Base-by-base conservation (phyloP, 805 yeast genomes). In the Kodamaea kakaduensis region DNA sequence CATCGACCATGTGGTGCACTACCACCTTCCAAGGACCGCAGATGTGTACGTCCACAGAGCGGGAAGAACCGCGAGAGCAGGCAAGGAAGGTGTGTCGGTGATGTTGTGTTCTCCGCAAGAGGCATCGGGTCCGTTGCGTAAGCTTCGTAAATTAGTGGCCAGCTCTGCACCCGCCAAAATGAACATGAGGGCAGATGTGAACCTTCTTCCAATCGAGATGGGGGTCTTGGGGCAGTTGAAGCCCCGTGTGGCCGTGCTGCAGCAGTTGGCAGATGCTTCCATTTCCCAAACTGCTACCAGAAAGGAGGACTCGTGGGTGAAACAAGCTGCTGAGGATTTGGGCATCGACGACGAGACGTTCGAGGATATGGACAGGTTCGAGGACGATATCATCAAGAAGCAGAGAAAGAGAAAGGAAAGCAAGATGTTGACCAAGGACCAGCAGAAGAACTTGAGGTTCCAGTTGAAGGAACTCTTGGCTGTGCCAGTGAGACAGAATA, bases 1-100 rank as follows among this genome's bases (percentile, higher is more conserved):
- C 31, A 89, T 93, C 34, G 81, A 88, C 48, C 97, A 93, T 58
- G 97, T 93, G 32, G 84, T 90, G 14, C 98, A 93, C 59, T 93
- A 90, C 54, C 97, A 93, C 60, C 70, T 93, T 43, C 97, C 98
- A 8, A 72, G 97, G 43, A 72, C 94, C 10, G 97, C 97, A 0
- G 98, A 93, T 53, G 79, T 87, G 33, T 93, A 93, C 54, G 81
- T 93, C 47, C 98, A 93, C 61, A 75, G 98, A 58, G 85, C 96
- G 1, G 98, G 98, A 42, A 80, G 98, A 73, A 93, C 98, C n/a
- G 97, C 95, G 0, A 82, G 98, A 69, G 97, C 95, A 1, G 93
- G 90, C 1, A 70, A 66, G 31, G 90, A 85, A 54, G 98, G 98
- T 69, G 96, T 93, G n/a, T 83, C 96, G 2, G 81, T 93, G 32